Evolutionary conservation across 2,329 filamentous ascomycete species (phyloP).

Genomic region (Aspergillus unguis): DNA sequence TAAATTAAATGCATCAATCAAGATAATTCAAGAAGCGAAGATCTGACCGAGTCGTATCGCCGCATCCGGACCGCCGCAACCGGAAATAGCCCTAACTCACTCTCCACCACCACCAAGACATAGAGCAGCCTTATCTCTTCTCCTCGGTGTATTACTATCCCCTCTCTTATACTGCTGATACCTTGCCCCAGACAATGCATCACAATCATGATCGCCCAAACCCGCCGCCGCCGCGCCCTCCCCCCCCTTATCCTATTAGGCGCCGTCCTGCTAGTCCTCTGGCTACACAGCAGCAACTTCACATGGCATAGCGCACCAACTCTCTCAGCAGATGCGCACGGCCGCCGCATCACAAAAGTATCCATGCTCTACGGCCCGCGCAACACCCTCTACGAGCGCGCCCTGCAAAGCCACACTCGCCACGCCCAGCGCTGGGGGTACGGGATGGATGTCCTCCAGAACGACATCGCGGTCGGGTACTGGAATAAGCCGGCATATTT

Average conservation of each 20-base stretch:
- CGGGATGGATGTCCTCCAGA: constrained; percentile 32
- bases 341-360: constrained; percentile 27
- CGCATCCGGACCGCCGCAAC: not conserved
- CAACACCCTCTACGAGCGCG: constrained; percentile 34
- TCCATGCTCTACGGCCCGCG: constrained; percentile 33
- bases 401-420: constrained; percentile 32
- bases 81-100: not conserved
- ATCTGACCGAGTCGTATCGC: not conserved
- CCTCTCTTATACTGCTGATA: not conserved
- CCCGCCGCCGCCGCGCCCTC: not conserved
- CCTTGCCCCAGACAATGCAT: too few relatives aligned
- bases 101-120: not conserved
- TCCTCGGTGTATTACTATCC: not conserved
- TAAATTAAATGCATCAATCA: too few relatives aligned
- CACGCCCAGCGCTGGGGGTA: constrained; percentile 37
- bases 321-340: not conserved
- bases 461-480: constrained; percentile 31
- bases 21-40: too few relatives aligned
- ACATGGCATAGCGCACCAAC: not conserved
- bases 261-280: not conserved
- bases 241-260: not conserved
- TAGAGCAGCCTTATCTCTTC: too few relatives aligned
- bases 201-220: not conserved
- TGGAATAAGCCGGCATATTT: constrained; percentile 36
- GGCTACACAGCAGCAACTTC: not conserved